Evolutionary conservation across 75 land plant species (phyloP).

Genomic region (Selaginella tamariscina): DNA sequence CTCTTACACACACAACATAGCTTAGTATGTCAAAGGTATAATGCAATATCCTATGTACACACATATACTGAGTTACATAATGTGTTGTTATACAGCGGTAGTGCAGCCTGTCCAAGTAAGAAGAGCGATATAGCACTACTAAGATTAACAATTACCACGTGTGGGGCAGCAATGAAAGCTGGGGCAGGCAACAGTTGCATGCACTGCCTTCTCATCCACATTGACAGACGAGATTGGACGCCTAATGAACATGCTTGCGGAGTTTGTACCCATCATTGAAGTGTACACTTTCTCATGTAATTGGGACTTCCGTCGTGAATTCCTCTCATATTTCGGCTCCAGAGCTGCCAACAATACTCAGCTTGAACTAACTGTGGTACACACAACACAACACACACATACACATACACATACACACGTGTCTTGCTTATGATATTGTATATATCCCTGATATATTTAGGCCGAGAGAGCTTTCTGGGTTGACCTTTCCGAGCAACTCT

Average conservation of each 20-base stretch:
- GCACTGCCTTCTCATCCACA: conserved; percentile 47
- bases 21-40: too few species aligned
- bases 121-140: conserved; percentile 64
- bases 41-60: too few species aligned
- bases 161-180: conserved; percentile 71
- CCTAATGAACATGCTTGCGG: conserved; percentile 74
- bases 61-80: too few species aligned
- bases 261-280: conserved; percentile 47
- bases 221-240: conserved; percentile 60
- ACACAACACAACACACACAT: too few species aligned
- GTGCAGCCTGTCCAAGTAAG: conserved; percentile 30
- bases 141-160: conserved; percentile 59
- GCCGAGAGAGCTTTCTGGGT: conserved; percentile 76
- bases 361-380: too few species aligned
- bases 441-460: conserved; percentile 29
- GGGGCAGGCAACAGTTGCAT: conserved; percentile 81
- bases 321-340: conserved; percentile 74
- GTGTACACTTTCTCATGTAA: conserved; percentile 53
- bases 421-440: too few species aligned
- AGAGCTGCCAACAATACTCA: conserved; percentile 49
- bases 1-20: too few species aligned
- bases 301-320: conserved; percentile 70
- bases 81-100: too few species aligned
- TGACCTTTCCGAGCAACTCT: conserved; percentile 63
- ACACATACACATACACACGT: too few species aligned